Evolutionary conservation across 805 yeast genomes (phyloP).

Genomic region (Ogataea haglerorum): DNA sequence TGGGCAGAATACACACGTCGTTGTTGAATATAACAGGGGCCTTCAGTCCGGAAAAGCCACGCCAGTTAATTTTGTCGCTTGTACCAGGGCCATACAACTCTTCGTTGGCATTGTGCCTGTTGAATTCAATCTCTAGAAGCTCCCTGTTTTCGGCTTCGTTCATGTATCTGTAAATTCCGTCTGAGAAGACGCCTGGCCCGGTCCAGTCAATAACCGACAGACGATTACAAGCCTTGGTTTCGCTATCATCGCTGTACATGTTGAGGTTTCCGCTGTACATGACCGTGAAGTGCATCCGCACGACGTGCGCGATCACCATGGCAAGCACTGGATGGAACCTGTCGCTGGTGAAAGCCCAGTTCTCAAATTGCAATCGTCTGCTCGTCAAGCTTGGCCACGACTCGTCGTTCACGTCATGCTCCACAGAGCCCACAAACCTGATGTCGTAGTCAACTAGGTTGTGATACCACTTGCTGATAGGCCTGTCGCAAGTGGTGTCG

Average conservation of each 20-base stretch:
- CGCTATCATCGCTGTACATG: slow-evolving; percentile 14
- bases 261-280: slow-evolving; percentile 41
- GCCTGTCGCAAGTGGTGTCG: slow-evolving; percentile 69
- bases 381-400: slow-evolving; percentile 89
- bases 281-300: slow-evolving; percentile 62
- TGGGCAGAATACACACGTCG: slow-evolving; percentile 22
- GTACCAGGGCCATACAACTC: slow-evolving; percentile 17
- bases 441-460: slow-evolving; percentile 33
- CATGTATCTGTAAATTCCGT: slow-evolving; percentile 47
- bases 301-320: slow-evolving; percentile 69
- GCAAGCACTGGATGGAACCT: slow-evolving; percentile 82
- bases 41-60: slow-evolving; percentile 18
- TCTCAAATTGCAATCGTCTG: slow-evolving; percentile 84
- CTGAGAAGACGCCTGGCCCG: slow-evolving; percentile 91
- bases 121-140: slow-evolving; percentile 11
- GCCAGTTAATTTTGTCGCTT: slow-evolving; percentile 20
- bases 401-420: slow-evolving; percentile 87
- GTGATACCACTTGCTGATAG: slow-evolving; percentile 61
- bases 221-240: slow-evolving; percentile 52
- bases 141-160: slow-evolving; percentile 19
- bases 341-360: slow-evolving; percentile 88
- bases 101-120: slow-evolving; percentile 10
- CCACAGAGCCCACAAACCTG: slow-evolving; percentile 82
- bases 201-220: slow-evolving; percentile 85
- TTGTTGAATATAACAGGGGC: slow-evolving; percentile 19